Evolutionary conservation across 495 filamentous ascomycete genomes (phyloP).

Genomic region (Sordaria brevicollis): DNA sequence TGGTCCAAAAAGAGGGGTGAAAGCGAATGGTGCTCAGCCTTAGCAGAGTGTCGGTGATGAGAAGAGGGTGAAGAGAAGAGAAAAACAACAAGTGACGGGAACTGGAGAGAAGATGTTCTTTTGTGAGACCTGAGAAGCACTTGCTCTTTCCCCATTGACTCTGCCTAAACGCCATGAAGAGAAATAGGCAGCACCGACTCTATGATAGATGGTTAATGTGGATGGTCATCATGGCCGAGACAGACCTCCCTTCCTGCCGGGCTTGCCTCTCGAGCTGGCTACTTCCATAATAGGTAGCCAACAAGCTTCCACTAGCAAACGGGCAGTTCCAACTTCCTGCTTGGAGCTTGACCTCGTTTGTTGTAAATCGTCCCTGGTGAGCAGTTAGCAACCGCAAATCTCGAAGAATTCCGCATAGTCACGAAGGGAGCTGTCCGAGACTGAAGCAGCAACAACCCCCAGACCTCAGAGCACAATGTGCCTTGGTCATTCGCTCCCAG

Average conservation of each 20-base stretch:
- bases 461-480: background rate
- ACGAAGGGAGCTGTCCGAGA: background rate
- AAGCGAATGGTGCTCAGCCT: background rate
- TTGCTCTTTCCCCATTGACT: background rate
- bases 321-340: background rate
- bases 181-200: background rate
- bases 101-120: background rate
- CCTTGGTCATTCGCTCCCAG: background rate
- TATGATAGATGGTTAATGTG: background rate
- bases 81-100: background rate
- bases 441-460: background rate
- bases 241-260: background rate
- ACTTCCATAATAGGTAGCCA: background rate
- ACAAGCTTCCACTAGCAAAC: background rate
- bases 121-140: background rate
- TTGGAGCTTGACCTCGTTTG: no score
- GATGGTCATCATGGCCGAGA: background rate
- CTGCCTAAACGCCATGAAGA: background rate
- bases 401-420: background rate
- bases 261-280: background rate
- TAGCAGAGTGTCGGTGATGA: background rate
- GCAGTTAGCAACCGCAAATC: background rate
- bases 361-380: background rate
- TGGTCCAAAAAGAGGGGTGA: constrained; percentile 5
- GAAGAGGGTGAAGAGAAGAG: background rate